Percentiles rank a stretch among this genome's conserved stretches.
These are phyloP conservation scores for Camelina hispida DNA, from an alignment of 345 rosid species.

Conservation along the genomic window DNA sequence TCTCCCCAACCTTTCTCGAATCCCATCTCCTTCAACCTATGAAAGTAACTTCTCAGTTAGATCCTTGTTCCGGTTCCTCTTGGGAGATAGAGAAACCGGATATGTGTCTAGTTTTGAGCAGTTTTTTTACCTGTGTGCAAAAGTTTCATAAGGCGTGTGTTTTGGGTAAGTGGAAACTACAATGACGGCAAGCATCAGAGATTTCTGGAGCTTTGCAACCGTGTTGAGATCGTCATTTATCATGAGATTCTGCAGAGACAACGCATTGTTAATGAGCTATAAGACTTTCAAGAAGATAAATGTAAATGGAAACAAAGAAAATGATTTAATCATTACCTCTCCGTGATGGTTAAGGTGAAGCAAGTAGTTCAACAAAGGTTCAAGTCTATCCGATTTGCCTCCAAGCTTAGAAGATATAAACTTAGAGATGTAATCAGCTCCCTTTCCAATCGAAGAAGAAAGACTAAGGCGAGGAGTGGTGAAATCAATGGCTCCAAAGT, in stretches of 20 bases:
- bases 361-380: constrained; percentile 65
- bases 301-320: constrained; percentile 31
- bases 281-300: neutral
- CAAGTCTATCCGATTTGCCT: constrained; percentile 45
- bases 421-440: constrained; percentile 68
- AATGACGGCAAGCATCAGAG: constrained; percentile 57
- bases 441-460: constrained; percentile 84
- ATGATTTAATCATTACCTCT: constrained; percentile 55
- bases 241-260: constrained; percentile 63
- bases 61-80: neutral
- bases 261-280: neutral
- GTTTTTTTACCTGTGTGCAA: constrained; percentile 62
- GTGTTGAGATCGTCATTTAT: constrained; percentile 67
- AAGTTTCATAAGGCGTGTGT: constrained; percentile 62
- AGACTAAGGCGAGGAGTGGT: constrained; percentile 67
- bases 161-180: constrained; percentile 57
- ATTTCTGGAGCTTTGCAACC: constrained; percentile 64
- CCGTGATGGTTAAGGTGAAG: constrained; percentile 70
- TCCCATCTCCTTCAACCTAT: constrained; percentile 89
- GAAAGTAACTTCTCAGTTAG: constrained; percentile 8
- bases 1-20: constrained; percentile 97
- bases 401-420: constrained; percentile 62
- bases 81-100: neutral
- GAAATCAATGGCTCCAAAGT: constrained; percentile 81
- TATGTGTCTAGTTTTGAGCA: constrained; percentile 1